Base-by-base conservation (phyloP, 2,329 filamentous ascomycete species). In the Corynespora cassiicola region DNA sequence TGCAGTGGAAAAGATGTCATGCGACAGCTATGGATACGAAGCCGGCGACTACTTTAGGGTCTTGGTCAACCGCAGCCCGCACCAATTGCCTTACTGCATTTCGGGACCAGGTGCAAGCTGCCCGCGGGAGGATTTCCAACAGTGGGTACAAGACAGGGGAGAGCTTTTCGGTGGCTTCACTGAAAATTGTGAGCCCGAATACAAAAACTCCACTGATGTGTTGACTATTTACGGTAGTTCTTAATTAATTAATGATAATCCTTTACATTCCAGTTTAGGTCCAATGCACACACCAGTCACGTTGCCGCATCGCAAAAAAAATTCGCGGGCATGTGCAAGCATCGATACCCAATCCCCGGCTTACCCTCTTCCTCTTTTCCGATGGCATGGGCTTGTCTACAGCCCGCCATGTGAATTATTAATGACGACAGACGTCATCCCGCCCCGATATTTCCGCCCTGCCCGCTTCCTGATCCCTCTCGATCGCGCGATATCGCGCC, bases 1-100 rank as follows among this genome's bases (percentile, higher is more conserved):
- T 16, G 84, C 82, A 1, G 75, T 87, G 25, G 85, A 87, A 72
- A 76, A 78, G 34, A 68, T 87, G 63, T 74, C 82, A 37, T 87
- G 85, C 62, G 73, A 75, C n/a, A 76, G 76, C 52, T 76, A 76
- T 42, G 78, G 81, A 6, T 82, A 74, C 56, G 55, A 63, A 12
- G 63, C 61, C 7, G 76, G 76, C 8, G 75, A 80, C 3, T 80
- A 75, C 48, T 75, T 76, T 53, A 65, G 78, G 11, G 72, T 78
- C 0, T 52, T 80, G 15, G 75, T 78, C 9, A 80, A 80, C 54
- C 66, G 71, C 41, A 72, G 68, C 32, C 75, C 76, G 11, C 75
- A 79, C 55, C 71, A 70, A 10, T 52, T 80, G 11, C 63, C 71
- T 2, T 70, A 59, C 3, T 80, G 78, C 55, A 61, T 59, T 16